Conservation (phyloP, 1,284 basidiomycete genomes). For the Agroathelia rolfsii region DNA sequence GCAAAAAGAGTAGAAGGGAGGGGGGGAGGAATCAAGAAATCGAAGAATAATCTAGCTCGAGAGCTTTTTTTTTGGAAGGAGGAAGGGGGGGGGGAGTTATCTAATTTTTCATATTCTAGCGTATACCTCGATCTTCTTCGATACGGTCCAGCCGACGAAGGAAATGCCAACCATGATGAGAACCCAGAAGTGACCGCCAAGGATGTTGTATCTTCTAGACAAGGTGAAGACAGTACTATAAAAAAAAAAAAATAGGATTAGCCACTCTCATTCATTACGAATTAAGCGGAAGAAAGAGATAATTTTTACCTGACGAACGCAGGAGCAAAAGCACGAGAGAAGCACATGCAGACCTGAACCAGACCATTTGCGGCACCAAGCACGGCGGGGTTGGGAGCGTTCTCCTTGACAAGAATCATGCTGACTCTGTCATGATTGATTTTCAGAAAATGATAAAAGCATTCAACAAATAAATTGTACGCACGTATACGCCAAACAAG, state of each 20-base stretch:
- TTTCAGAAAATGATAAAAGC: too few relatives aligned
- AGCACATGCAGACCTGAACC: slow-evolving; percentile 49
- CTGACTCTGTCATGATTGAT: too few relatives aligned
- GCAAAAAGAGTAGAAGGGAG: too few relatives aligned
- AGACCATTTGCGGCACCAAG: slow-evolving; percentile 56
- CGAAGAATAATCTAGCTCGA: too few relatives aligned
- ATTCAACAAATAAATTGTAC: slow-evolving; percentile 13
- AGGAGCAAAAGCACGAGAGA: slow-evolving; percentile 48
- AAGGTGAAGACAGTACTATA: slow-evolving; percentile 41
- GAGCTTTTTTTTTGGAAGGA: too few relatives aligned
- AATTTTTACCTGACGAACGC: slow-evolving; percentile 43
- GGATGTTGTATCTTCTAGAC: slow-evolving; percentile 29
- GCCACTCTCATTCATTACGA: too few relatives aligned
- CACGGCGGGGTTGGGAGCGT: slow-evolving; percentile 37
- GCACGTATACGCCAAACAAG: slow-evolving; percentile 31
- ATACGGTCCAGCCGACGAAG: slow-evolving; percentile 12
- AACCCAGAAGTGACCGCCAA: slow-evolving; percentile 38
- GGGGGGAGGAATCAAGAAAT: too few relatives aligned
- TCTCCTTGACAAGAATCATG: slow-evolving; percentile 52
- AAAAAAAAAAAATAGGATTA: too few relatives aligned
- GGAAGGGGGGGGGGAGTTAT: too few relatives aligned
- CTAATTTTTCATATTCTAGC: too few relatives aligned
- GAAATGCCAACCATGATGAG: slow-evolving; percentile 27
- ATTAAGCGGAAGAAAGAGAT: background rate
- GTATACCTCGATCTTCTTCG: slow-evolving; percentile 17